phyloP scores from a whole-genome alignment of 495 filamentous ascomycete genomes.

The Terfezia claveryi region DNA sequence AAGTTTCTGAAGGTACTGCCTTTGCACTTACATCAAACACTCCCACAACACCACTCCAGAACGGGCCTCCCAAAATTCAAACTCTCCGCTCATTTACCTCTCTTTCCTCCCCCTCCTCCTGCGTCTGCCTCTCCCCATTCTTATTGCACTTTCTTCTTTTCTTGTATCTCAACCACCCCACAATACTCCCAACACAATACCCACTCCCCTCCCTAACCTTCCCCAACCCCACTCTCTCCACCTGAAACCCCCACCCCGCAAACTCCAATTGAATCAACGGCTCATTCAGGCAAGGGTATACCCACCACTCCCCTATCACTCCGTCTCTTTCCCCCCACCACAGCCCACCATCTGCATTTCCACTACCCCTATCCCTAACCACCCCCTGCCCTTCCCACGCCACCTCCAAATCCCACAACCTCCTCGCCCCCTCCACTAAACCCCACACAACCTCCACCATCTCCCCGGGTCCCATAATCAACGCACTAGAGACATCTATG shows the following conservation, averaged over 20 bases:
- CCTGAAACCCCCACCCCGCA: background rate
- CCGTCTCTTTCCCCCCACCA: background rate
- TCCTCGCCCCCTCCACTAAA: background rate
- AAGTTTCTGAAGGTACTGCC: background rate
- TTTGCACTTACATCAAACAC: background rate
- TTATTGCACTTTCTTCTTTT: background rate
- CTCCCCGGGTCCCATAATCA: background rate
- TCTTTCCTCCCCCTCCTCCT: background rate
- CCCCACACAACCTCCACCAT: background rate
- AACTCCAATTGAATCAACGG: background rate
- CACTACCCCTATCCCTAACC: background rate
- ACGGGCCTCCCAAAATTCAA: background rate
- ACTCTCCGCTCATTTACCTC: background rate
- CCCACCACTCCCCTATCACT: background rate
- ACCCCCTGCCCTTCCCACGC: background rate
- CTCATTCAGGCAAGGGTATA: background rate
- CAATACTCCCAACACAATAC: background rate
- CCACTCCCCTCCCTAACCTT: background rate
- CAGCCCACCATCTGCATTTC: background rate
- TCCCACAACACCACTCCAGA: background rate
- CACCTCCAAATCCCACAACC: background rate
- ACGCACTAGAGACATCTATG: background rate
- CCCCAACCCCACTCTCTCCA: background rate
- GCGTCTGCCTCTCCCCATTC: background rate
- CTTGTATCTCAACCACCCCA: background rate